These are phyloP conservation scores for Obba rivulosa DNA, from an alignment of 768 basidiomycete genomes.

Conservation along the genomic window DNA sequence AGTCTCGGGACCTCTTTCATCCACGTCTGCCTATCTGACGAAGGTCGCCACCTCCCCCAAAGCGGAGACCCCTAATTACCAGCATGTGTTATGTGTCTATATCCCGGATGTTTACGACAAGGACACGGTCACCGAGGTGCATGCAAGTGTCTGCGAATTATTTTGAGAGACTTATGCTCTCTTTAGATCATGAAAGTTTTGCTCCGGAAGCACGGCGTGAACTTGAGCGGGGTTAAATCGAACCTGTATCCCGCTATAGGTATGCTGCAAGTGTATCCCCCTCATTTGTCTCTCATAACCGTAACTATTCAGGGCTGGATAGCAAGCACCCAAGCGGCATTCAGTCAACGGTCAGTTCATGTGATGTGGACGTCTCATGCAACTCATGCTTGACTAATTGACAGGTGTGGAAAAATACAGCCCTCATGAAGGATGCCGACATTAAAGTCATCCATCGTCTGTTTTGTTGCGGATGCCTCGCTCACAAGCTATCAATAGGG, in stretches of 20 bases:
- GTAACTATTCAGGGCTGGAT: conserved; percentile 45
- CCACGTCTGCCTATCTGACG: conserved; percentile 47
- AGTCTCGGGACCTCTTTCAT: conserved; percentile 54
- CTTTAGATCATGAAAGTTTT: conserved; percentile 64
- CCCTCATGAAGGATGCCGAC: conserved; percentile 53
- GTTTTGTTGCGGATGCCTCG: background rate
- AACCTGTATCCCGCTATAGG: conserved; percentile 63
- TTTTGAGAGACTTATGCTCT: background rate
- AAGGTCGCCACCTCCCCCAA: conserved; percentile 65
- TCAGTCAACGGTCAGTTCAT: conserved; percentile 52
- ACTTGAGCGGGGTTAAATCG: conserved; percentile 65
- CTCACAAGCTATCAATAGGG: conserved; percentile 32
- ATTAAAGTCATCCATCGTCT: conserved; percentile 44
- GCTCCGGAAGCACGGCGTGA: conserved; percentile 58
- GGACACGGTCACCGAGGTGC: conserved; percentile 47
- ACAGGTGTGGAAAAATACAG: conserved; percentile 65
- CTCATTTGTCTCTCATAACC: background rate
- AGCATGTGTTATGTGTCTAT: conserved; percentile 69
- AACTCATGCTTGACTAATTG: conserved; percentile 1
- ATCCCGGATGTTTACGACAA: conserved; percentile 69
- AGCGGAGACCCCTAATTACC: conserved; percentile 40
- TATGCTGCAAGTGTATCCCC: conserved; percentile 18
- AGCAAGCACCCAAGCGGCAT: conserved; percentile 76
- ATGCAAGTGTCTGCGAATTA: background rate
- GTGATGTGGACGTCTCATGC: background rate